phyloP scores from a whole-genome alignment of 352 stramenopile genomes.

The Hyaloperonospora brassicae region DNA sequence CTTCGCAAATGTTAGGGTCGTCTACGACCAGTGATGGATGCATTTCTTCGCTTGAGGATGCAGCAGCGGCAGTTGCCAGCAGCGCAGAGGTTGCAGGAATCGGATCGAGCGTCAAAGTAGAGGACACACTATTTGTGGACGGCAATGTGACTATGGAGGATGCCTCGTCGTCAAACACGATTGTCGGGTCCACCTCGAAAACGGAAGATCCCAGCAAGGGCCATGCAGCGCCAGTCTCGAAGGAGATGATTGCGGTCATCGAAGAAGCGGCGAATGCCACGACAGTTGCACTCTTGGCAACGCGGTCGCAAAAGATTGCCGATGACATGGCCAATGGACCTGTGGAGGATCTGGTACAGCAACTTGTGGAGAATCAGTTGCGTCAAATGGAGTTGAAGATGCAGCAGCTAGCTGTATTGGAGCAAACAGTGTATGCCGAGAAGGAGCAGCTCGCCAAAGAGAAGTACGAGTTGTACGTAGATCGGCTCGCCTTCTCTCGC shows the following conservation, averaged over 20 bases:
- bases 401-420: conserved; percentile 52
- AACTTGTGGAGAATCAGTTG: conserved; percentile 63
- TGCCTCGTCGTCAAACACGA: conserved; percentile 5
- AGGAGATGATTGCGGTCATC: conserved; percentile 50
- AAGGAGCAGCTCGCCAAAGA: conserved; percentile 53
- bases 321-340: conserved; percentile 33
- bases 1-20: not conserved
- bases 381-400: conserved; percentile 76
- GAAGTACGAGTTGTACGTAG: conserved; percentile 65
- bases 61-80: conserved; percentile 29
- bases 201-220: conserved; percentile 8
- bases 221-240: conserved; percentile 18
- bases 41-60: conserved; percentile 28
- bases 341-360: conserved; percentile 43
- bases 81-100: conserved; percentile 39
- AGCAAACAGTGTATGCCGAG: conserved; percentile 45
- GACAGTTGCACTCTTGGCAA: no score
- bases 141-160: conserved; percentile 44
- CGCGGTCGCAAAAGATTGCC: conserved; percentile 42
- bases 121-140: conserved; percentile 21
- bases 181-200: no score
- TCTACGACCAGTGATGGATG: conserved; percentile 7
- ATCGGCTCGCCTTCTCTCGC: conserved; percentile 52
- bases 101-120: no score
- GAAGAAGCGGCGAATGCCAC: conserved; percentile 57